Percentiles rank a stretch among this genome's conserved stretches.
Evolutionary conservation across 2,329 filamentous ascomycete genomes (phyloP).

Genomic region (Fusarium kyushuense): DNA sequence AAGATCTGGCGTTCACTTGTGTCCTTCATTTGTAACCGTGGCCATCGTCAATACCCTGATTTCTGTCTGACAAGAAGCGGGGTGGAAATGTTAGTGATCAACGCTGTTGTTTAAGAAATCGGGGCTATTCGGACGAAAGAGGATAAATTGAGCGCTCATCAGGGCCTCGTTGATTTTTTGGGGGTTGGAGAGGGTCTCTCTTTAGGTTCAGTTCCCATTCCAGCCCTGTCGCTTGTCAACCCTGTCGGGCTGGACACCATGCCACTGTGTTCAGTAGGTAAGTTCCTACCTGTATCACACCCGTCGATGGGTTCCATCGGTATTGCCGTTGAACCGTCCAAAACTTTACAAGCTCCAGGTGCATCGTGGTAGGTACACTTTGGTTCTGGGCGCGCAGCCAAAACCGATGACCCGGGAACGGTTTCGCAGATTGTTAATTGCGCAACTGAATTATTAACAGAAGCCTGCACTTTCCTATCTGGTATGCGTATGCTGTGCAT

Average conservation of each 20-base stretch:
- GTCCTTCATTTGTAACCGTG: background rate
- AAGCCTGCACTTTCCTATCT: background rate
- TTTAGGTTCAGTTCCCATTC: background rate
- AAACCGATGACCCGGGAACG: slow-evolving; percentile 11
- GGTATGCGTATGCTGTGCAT: background rate
- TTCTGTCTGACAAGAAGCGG: slow-evolving; percentile 10
- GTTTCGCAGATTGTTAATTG: background rate
- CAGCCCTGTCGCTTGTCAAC: slow-evolving; percentile 5
- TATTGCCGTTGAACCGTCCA: slow-evolving; percentile 26
- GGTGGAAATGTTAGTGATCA: slow-evolving; percentile 4
- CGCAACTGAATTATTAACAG: background rate
- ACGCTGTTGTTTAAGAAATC: background rate
- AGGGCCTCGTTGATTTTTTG: slow-evolving; percentile 14
- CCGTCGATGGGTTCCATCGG: background rate
- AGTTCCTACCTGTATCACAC: background rate
- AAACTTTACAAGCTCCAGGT: slow-evolving; percentile 6
- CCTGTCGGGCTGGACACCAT: background rate
- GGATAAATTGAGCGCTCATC: slow-evolving; percentile 19
- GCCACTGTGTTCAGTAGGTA: background rate
- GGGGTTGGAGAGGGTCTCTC: background rate
- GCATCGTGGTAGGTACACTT: background rate
- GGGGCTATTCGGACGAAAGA: slow-evolving; percentile 14
- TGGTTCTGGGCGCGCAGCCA: slow-evolving; percentile 6
- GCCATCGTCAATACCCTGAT: background rate
- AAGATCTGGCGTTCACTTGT: background rate